Conservation (phyloP, 768 basidiomycete species). For the Pleurotus ostreatus region DNA sequence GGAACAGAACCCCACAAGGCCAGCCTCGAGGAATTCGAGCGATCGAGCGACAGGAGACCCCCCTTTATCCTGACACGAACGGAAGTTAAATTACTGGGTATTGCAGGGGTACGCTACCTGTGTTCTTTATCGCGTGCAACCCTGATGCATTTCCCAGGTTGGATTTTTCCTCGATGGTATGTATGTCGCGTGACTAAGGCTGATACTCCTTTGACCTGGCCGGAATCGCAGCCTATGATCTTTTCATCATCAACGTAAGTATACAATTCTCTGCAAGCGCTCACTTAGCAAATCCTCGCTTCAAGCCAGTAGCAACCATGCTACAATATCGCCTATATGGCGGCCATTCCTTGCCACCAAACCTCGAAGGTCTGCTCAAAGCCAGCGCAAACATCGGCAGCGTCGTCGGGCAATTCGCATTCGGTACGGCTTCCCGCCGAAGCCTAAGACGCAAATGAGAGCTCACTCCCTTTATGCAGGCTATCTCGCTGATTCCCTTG, state of each 20-base stretch:
- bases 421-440: constrained; percentile 33
- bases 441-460: background rate
- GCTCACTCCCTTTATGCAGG: constrained; percentile 27
- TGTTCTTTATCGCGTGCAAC: background rate
- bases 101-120: constrained; percentile 47
- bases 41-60: constrained; percentile 18
- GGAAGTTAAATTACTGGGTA: constrained; percentile 59
- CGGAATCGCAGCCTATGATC: constrained; percentile 50
- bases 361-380: constrained; percentile 58
- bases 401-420: constrained; percentile 64
- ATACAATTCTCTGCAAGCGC: constrained; percentile 13
- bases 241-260: constrained; percentile 64
- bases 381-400: constrained; percentile 70
- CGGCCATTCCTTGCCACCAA: constrained; percentile 44
- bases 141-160: constrained; percentile 31
- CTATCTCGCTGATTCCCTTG: constrained; percentile 61
- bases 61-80: constrained; percentile 28
- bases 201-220: background rate
- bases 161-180: constrained; percentile 72
- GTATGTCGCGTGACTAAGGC: constrained; percentile 14
- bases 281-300: background rate
- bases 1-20: background rate
- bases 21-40: constrained; percentile 22
- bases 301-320: constrained; percentile 63
- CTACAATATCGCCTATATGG: constrained; percentile 63